Percentiles rank a stretch among this genome's conserved stretches.
These are phyloP conservation scores for Parasitella parasitica DNA, from an alignment of 371 early-diverging fungal genomes.

Conservation along the genomic window DNA sequence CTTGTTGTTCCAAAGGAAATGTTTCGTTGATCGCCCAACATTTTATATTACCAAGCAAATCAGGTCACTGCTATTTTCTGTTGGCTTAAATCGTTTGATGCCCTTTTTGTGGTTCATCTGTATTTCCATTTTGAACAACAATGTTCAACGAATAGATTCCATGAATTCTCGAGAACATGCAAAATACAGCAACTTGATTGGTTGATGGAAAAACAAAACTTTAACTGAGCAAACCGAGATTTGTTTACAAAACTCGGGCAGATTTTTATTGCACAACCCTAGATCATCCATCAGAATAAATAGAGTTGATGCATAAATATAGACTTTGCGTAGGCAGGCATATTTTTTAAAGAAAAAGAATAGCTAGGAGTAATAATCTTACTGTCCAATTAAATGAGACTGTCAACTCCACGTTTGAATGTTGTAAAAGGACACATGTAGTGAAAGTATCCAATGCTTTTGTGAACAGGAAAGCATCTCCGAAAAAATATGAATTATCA, in stretches of 20 bases:
- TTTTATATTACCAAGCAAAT: background rate
- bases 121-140: background rate
- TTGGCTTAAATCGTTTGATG: too few relatives aligned
- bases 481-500: background rate
- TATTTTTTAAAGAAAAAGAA: background rate
- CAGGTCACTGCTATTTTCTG: background rate
- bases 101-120: background rate
- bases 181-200: background rate
- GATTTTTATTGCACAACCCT: background rate
- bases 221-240: background rate
- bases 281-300: background rate
- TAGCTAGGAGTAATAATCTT: too few relatives aligned
- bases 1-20: background rate
- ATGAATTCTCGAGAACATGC: background rate
- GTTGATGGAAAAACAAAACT: background rate
- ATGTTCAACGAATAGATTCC: background rate
- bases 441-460: background rate
- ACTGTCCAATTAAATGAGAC: background rate
- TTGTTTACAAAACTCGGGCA: background rate
- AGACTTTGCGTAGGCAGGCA: background rate
- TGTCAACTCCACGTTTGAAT: background rate
- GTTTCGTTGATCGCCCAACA: background rate
- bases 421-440: background rate
- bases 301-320: background rate
- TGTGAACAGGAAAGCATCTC: background rate